Base-by-base conservation (phyloP, 495 filamentous ascomycete genomes). In the Penicillium simplicissimum region DNA sequence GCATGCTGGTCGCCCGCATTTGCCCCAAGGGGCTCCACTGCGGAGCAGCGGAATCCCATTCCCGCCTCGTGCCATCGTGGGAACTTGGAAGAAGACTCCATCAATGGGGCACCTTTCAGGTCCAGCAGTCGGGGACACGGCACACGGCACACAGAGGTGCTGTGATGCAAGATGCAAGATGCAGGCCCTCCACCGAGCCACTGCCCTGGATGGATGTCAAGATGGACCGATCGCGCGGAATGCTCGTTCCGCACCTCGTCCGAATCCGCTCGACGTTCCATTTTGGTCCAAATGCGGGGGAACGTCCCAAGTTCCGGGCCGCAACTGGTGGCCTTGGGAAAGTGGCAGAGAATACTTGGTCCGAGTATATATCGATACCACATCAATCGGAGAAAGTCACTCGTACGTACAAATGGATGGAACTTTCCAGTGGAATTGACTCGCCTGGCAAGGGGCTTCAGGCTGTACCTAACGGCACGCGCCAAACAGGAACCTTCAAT, bases 181-280 rank as follows among this genome's bases (percentile, higher is more conserved):
- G n/a, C n/a, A n/a, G 25, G 28, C 28, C 28, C 28, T 31, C 37
- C 37, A 40, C 37, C 14, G 37, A 40, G 37, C 15, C 15, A 4
- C 14, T n/a, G 37, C 15, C 5, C 37, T n/a, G 0, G 37, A 4
- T 0, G 37, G 37, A 40, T 15, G n/a, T 42, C 5, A 42, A 42
- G n/a, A 15, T 17, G 34, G 31, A 19, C 13, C 7, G 25, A 9
- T 9, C 5, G 31, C 11, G 57, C 57, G 57, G 57, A 58, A 60
- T 54, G 7, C 9, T 10, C 28, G 23, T 61, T 54, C 59, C 59
- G 48, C 43, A 19, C 57, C 58, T 10, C 6, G 28, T 5, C 28
- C 28, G 28, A 31, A 31, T 31, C 2, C 28, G 28, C 28, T 31
- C 6, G 4, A 11, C 10, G 10, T 13, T 19, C 17, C 40, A 43